Percentiles rank a stretch among this genome's conserved stretches.
These are phyloP conservation scores for Populus hybrid DNA, from an alignment of 441 rosid species.

Conservation along the genomic window DNA sequence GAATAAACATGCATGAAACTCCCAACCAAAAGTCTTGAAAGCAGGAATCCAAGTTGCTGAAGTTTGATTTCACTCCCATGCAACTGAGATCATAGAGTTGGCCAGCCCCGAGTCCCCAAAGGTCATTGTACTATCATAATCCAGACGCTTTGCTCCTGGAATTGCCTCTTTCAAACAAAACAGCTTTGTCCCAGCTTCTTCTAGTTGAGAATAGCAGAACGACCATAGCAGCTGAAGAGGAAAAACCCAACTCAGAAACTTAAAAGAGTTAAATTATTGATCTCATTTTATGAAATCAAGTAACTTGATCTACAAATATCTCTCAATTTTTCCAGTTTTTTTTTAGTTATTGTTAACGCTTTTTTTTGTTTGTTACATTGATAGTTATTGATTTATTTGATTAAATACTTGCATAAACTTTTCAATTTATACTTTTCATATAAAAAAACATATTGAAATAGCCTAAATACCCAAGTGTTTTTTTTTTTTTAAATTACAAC, in stretches of 20 bases:
- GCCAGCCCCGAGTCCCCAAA: constrained; percentile 82
- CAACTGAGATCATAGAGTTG: constrained; percentile 79
- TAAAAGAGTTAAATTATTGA: neutral
- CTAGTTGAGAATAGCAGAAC: constrained; percentile 68
- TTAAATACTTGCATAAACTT: no score
- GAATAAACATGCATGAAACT: neutral
- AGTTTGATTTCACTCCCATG: constrained; percentile 61
- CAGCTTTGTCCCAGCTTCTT: constrained; percentile 53
- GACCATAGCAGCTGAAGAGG: constrained; percentile 80
- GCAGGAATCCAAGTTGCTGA: neutral
- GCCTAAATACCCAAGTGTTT: no score
- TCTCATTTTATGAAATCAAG: no score
- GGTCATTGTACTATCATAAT: constrained; percentile 52
- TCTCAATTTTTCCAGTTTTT: no score
- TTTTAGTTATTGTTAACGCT: no score
- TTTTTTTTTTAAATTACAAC: no score
- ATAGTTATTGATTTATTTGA: no score
- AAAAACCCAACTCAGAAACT: neutral
- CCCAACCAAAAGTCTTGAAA: neutral
- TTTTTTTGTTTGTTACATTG: no score
- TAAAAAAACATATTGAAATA: no score
- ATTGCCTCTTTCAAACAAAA: constrained; percentile 74
- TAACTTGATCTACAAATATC: no score
- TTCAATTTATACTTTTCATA: no score
- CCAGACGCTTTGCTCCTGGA: constrained; percentile 79